phyloP scores from a whole-genome alignment of 257 asterid genomes.

The Striga asiatica region DNA sequence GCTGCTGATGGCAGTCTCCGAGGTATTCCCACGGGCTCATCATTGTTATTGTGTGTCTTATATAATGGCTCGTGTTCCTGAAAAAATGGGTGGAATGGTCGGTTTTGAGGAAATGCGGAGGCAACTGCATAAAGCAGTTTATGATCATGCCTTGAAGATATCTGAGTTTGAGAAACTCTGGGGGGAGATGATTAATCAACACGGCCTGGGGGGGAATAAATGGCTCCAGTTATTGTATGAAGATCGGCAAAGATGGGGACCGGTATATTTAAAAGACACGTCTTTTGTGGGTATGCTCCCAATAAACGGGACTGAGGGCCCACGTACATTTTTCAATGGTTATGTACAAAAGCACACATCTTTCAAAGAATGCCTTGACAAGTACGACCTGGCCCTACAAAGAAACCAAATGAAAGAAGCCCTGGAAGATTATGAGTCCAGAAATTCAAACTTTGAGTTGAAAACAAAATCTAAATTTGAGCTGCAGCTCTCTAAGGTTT shows the following conservation, averaged over 20 bases:
- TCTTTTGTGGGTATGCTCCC: too few relatives aligned
- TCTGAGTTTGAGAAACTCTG: slow-evolving; percentile 38
- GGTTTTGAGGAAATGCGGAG: slow-evolving; percentile 42
- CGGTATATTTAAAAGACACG: too few relatives aligned
- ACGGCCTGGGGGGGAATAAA: slow-evolving; percentile 35
- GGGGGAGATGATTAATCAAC: slow-evolving; percentile 42
- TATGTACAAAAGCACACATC: slow-evolving; percentile 53
- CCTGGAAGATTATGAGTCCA: slow-evolving; percentile 38
- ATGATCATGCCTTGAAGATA: slow-evolving; percentile 42
- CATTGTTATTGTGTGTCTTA: slow-evolving; percentile 37
- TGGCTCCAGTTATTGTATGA: slow-evolving; percentile 45
- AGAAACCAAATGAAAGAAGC: slow-evolving; percentile 47
- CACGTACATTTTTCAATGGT: slow-evolving; percentile 38
- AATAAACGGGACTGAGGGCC: slow-evolving; percentile 24
- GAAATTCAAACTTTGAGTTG: slow-evolving; percentile 29
- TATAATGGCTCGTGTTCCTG: slow-evolving; percentile 46
- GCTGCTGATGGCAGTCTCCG: slow-evolving; percentile 34
- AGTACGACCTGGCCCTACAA: slow-evolving; percentile 47
- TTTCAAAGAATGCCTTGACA: slow-evolving; percentile 44
- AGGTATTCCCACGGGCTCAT: slow-evolving; percentile 37
- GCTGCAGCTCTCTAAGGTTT: slow-evolving; percentile 45
- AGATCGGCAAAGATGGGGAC: slow-evolving; percentile 46
- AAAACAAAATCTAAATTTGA: slow-evolving; percentile 48
- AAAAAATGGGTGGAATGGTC: slow-evolving; percentile 49
- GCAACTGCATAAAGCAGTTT: slow-evolving; percentile 37